Evolutionary conservation across 2,329 filamentous ascomycete genomes (phyloP).

Genomic region (Neofusicoccum umdonicola): DNA sequence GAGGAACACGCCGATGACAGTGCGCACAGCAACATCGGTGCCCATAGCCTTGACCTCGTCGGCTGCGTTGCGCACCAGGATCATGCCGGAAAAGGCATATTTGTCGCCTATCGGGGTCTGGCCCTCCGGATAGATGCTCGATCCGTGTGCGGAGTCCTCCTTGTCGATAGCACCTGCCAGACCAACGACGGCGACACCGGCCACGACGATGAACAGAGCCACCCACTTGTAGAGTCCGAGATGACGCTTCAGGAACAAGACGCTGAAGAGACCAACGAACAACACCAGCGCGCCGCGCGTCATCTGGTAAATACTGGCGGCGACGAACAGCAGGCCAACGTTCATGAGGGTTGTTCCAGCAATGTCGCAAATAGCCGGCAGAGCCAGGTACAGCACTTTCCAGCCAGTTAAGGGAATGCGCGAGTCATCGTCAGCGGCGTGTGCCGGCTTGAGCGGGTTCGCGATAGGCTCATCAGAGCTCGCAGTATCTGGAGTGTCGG

Average conservation of each 20-base stretch:
- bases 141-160: conserved; percentile 55
- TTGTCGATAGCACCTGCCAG: conserved; percentile 75
- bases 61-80: conserved; percentile 8
- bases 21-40: conserved; percentile 60
- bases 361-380: conserved; percentile 92
- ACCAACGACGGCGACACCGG: conserved; percentile 85
- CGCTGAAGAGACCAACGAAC: conserved; percentile 93
- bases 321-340: conserved; percentile 87
- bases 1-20: conserved; percentile 78
- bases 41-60: conserved; percentile 24
- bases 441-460: conserved; percentile 50
- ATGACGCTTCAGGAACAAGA: conserved; percentile 78
- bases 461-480: conserved; percentile 47
- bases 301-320: conserved; percentile 98
- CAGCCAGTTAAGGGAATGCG: conserved; percentile 64
- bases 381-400: conserved; percentile 70
- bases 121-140: neutral
- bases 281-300: conserved; percentile 90
- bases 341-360: conserved; percentile 97
- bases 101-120: conserved; percentile 13
- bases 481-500: conserved; percentile 43
- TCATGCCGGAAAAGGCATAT: neutral
- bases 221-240: conserved; percentile 90
- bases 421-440: conserved; percentile 52
- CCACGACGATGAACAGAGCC: conserved; percentile 79